These are phyloP conservation scores for Heracleum sosnowskyi DNA, from an alignment of 129 eudicot species.

Conservation along the genomic window DNA sequence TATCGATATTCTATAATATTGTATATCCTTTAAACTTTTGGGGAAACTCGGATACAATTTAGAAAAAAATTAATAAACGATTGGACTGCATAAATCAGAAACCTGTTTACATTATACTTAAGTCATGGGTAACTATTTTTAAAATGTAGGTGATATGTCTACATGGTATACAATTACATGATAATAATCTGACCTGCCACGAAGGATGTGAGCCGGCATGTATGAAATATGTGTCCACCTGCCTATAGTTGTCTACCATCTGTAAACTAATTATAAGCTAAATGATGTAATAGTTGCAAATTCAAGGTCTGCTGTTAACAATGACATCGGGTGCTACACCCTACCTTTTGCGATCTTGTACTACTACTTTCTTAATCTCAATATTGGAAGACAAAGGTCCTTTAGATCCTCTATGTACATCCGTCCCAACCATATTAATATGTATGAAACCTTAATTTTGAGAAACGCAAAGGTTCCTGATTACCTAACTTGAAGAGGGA, in stretches of 20 bases:
- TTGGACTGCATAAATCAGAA: neutral
- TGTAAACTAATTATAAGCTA: neutral
- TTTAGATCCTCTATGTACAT: neutral
- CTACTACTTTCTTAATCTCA: neutral
- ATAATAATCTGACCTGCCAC: neutral
- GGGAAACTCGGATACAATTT: neutral
- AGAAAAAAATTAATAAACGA: neutral
- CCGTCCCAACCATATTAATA: neutral
- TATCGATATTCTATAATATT: neutral
- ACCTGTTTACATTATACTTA: too few relatives aligned
- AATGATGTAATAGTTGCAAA: neutral
- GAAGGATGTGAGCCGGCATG: neutral
- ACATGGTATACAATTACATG: neutral
- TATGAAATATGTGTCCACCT: neutral
- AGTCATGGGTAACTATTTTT: too few relatives aligned
- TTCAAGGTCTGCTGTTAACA: neutral
- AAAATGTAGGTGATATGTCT: neutral
- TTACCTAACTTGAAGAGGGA: neutral
- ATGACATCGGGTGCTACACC: neutral
- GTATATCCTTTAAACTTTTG: neutral
- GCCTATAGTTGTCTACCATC: neutral
- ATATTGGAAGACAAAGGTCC: neutral
- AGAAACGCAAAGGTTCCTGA: neutral
- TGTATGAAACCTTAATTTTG: neutral
- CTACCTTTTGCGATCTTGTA: neutral